These are phyloP conservation scores for Colletotrichum echinochloae DNA, from an alignment of 2,329 filamentous ascomycete genomes.

Conservation along the genomic window DNA sequence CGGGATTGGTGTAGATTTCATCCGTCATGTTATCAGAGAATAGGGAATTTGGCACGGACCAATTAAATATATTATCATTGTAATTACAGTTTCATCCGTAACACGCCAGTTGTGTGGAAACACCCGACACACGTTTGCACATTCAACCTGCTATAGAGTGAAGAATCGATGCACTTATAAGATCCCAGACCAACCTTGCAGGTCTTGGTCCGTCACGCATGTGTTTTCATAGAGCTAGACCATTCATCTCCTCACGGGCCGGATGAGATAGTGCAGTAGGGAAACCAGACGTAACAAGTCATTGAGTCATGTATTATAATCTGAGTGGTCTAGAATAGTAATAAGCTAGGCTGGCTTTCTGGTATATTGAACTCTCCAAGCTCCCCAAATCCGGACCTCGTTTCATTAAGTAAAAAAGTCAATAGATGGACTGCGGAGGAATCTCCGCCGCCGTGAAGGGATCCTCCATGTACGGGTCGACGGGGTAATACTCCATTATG, in stretches of 20 bases:
- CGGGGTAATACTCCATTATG: constrained; percentile 36
- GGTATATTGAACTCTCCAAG: constrained; percentile 12
- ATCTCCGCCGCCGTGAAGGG: constrained; percentile 20
- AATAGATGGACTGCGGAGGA: constrained; percentile 36
- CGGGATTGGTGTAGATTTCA: background rate
- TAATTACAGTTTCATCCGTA: background rate
- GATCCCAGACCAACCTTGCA: background rate
- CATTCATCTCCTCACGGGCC: too few relatives aligned
- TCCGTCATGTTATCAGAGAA: too few relatives aligned
- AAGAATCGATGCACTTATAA: too few relatives aligned
- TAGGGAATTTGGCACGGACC: background rate
- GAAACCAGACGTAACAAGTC: background rate
- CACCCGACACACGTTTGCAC: fast-evolving
- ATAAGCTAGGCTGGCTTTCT: constrained; percentile 19
- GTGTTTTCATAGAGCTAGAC: too few relatives aligned
- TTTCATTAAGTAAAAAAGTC: constrained; percentile 10
- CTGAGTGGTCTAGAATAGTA: constrained; percentile 22
- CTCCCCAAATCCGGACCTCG: background rate
- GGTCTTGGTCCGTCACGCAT: background rate
- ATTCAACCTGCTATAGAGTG: background rate
- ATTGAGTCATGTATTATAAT: constrained; percentile 37
- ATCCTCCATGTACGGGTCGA: constrained; percentile 27
- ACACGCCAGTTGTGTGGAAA: too few relatives aligned
- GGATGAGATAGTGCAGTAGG: too few relatives aligned
- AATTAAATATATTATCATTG: background rate